Evolutionary conservation across 2,329 filamentous ascomycete genomes (phyloP).

Genomic region (Penicillium verrucosum): DNA sequence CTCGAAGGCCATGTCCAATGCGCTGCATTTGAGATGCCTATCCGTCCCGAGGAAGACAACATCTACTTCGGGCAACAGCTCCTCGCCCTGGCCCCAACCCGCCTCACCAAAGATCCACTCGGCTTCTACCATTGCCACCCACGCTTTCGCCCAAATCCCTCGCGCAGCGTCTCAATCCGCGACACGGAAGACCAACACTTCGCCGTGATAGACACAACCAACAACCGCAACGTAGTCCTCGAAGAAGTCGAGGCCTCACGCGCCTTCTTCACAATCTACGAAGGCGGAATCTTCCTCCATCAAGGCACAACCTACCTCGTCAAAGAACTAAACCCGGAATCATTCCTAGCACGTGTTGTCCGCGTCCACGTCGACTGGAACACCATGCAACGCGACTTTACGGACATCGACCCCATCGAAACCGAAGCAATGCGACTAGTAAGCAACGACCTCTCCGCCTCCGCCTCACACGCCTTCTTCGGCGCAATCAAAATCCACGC

Average conservation of each 20-base stretch:
- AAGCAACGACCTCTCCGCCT: conserved; percentile 50
- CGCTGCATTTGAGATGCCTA: conserved; percentile 91
- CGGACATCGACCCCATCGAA: conserved; percentile 88
- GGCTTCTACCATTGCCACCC: conserved; percentile 90
- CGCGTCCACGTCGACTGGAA: conserved; percentile 92
- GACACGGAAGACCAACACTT: conserved; percentile 92
- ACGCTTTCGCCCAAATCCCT: conserved; percentile 80
- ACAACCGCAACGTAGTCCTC: conserved; percentile 76
- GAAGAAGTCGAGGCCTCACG: conserved; percentile 95
- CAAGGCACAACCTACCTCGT: conserved; percentile 93
- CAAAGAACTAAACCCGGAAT: conserved; percentile 78
- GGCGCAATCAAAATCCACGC: conserved; percentile 82
- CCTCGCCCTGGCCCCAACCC: conserved; percentile 65
- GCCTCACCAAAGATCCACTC: conserved; percentile 68
- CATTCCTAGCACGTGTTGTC: conserved; percentile 80
- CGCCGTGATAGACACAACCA: conserved; percentile 80
- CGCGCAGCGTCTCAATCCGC: conserved; percentile 78
- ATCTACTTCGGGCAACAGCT: conserved; percentile 77
- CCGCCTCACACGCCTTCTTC: conserved; percentile 71
- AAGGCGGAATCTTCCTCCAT: conserved; percentile 94
- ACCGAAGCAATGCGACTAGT: conserved; percentile 82
- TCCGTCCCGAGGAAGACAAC: conserved; percentile 70
- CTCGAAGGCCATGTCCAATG: conserved; percentile 94
- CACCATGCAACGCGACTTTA: conserved; percentile 87
- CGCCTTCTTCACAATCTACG: conserved; percentile 94